These are phyloP conservation scores for Tilletia indica DNA, from an alignment of 1,284 basidiomycete species.

Conservation along the genomic window DNA sequence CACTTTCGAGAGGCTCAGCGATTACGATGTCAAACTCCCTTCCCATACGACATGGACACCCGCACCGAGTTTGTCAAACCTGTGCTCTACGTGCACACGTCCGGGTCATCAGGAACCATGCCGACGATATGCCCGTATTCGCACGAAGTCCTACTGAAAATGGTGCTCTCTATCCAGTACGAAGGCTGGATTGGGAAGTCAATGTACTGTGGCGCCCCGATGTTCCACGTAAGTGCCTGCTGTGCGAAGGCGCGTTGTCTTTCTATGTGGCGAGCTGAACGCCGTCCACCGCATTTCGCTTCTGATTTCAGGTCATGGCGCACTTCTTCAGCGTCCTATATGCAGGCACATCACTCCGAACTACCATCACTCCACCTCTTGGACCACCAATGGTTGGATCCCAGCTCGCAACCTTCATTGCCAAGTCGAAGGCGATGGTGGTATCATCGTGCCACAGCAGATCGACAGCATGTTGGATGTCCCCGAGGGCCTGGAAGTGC, in stretches of 20 bases:
- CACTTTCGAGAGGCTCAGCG: no score
- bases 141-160: neutral
- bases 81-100: neutral
- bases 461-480: neutral
- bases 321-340: neutral
- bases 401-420: neutral
- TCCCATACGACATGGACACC: conserved; percentile 3
- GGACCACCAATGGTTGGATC: neutral
- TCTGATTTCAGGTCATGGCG: neutral
- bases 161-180: neutral
- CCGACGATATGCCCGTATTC: conserved; percentile 2
- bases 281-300: neutral
- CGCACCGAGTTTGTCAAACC: neutral
- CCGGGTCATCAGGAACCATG: neutral
- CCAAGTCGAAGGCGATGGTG: neutral
- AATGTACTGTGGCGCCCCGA: neutral
- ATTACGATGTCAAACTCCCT: neutral
- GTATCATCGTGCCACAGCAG: conserved; percentile 3
- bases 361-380: neutral
- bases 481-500: neutral
- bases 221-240: neutral
- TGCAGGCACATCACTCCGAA: neutral
- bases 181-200: neutral
- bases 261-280: neutral
- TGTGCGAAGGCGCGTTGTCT: neutral